Percentiles rank a stretch among this genome's conserved stretches.
phyloP scores from a whole-genome alignment of 352 stramenopile species.

The Phytophthora citrophthora region DNA sequence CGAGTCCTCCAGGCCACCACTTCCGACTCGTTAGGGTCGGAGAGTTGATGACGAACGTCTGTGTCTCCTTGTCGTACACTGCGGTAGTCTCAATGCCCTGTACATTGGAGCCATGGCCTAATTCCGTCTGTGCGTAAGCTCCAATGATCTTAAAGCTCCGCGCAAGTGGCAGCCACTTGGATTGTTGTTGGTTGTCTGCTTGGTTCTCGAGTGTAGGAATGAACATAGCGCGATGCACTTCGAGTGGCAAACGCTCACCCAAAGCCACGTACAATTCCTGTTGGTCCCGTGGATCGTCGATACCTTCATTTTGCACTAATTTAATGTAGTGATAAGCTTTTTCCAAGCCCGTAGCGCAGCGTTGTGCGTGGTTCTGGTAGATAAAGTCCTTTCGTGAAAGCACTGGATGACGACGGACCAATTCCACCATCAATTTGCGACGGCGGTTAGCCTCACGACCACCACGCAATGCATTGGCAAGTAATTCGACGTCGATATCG shows the following conservation, averaged over 20 bases:
- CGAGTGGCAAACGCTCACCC: conserved; percentile 30
- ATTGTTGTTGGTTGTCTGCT: conserved; percentile 24
- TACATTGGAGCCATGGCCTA: conserved; percentile 34
- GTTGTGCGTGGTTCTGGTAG: conserved; percentile 30
- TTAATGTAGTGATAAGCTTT: conserved; percentile 37
- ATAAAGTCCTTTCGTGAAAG: conserved; percentile 24
- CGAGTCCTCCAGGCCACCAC: conserved; percentile 89
- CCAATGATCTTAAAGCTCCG: conserved; percentile 26
- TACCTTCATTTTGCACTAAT: conserved; percentile 18
- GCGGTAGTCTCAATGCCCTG: conserved; percentile 30
- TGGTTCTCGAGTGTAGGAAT: conserved; percentile 35
- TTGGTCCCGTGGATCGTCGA: conserved; percentile 27
- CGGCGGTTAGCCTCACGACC: conserved; percentile 33
- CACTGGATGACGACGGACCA: conserved; percentile 22
- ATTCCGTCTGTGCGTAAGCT: conserved; percentile 30
- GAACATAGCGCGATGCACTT: conserved; percentile 38
- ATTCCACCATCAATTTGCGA: conserved; percentile 34
- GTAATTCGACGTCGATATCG: conserved; percentile 24
- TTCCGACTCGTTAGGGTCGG: conserved; percentile 94
- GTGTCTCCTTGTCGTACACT: conserved; percentile 67
- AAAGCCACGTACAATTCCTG: conserved; percentile 30
- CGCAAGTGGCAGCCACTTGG: conserved; percentile 30
- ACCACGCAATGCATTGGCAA: conserved; percentile 25
- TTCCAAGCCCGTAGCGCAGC: conserved; percentile 28
- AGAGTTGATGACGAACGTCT: conserved; percentile 94